A percentile compares a stretch with the other conserved stretches of the same genome.
Evolutionary conservation across 345 rosid species (phyloP).

Genomic region (Brassica cretica): DNA sequence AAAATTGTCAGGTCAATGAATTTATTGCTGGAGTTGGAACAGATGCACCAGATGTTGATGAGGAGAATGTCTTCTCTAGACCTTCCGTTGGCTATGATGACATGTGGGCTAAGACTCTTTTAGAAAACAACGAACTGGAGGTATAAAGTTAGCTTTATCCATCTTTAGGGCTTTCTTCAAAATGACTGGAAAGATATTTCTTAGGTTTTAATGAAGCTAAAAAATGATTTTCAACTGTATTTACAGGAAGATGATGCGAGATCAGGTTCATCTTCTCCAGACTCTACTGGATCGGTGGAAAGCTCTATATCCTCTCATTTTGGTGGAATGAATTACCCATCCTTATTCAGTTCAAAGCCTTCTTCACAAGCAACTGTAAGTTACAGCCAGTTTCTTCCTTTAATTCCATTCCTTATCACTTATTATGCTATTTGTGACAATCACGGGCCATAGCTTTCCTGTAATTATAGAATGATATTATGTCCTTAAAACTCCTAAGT

Average conservation of each 20-base stretch:
- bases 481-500: too few relatives aligned
- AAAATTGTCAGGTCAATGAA: conserved; percentile 76
- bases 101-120: conserved; percentile 98
- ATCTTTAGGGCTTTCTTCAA: conserved; percentile 12
- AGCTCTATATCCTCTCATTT: conserved; percentile 97
- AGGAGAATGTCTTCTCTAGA: conserved; percentile 80
- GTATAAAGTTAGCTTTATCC: conserved; percentile 41
- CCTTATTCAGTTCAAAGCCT: conserved; percentile 89
- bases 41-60: conserved; percentile 99
- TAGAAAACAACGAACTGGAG: conserved; percentile 84
- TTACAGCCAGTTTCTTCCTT: conserved; percentile 12
- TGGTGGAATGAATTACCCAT: conserved; percentile 97
- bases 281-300: conserved; percentile 92
- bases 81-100: conserved; percentile 96
- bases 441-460: conserved; percentile 12
- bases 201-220: conserved; percentile 16
- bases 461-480: neutral
- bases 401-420: neutral
- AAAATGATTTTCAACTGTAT: conserved; percentile 18
- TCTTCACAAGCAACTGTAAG: conserved; percentile 67
- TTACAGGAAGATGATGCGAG: conserved; percentile 90
- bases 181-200: neutral
- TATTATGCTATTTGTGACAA: conserved; percentile 11
- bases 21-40: conserved; percentile 97
- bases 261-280: conserved; percentile 96